Percentiles rank a stretch among this genome's conserved stretches.
Evolutionary conservation across 768 basidiomycete species (phyloP).

Genomic region (Leucocoprinus leucothites): DNA sequence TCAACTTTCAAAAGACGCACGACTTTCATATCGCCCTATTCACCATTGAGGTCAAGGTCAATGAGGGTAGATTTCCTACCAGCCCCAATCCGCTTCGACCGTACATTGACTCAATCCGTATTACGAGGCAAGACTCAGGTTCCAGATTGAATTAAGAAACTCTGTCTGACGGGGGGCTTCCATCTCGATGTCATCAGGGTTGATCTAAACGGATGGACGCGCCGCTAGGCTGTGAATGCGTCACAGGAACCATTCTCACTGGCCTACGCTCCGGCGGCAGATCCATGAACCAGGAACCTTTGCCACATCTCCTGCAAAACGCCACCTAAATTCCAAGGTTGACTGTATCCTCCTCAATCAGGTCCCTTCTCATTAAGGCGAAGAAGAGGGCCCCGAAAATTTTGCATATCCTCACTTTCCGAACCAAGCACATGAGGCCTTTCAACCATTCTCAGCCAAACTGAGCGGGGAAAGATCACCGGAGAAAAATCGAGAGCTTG

Average conservation of each 20-base stretch:
- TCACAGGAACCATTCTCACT: constrained; percentile 33
- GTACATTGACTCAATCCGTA: constrained; percentile 9
- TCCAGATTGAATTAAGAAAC: constrained; percentile 6
- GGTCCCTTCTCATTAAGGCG: not conserved
- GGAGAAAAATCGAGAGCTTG: constrained; percentile 1
- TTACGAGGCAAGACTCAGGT: constrained; percentile 7
- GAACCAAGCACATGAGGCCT: not conserved
- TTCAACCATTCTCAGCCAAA: not conserved
- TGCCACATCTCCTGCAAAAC: not conserved
- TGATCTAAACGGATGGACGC: constrained; percentile 7
- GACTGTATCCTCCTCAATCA: not conserved
- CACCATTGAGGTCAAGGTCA: not conserved
- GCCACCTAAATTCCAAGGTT: not conserved
- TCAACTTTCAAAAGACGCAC: constrained; percentile 3
- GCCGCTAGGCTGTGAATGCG: constrained; percentile 19
- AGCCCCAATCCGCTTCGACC: not conserved
- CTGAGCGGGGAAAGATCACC: constrained; percentile 9
- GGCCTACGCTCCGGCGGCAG: constrained; percentile 27
- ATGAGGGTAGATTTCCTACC: constrained; percentile 9
- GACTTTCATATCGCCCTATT: not conserved
- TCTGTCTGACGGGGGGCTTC: constrained; percentile 7
- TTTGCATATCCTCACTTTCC: not conserved
- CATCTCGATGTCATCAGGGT: constrained; percentile 11
- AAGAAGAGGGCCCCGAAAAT: not conserved
- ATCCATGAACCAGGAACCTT: constrained; percentile 24